Evolutionary conservation across 2,329 filamentous ascomycete species (phyloP), one percentile per base, ranked within the genome.

Genomic region (Kalaharituber pfeilii): DNA sequence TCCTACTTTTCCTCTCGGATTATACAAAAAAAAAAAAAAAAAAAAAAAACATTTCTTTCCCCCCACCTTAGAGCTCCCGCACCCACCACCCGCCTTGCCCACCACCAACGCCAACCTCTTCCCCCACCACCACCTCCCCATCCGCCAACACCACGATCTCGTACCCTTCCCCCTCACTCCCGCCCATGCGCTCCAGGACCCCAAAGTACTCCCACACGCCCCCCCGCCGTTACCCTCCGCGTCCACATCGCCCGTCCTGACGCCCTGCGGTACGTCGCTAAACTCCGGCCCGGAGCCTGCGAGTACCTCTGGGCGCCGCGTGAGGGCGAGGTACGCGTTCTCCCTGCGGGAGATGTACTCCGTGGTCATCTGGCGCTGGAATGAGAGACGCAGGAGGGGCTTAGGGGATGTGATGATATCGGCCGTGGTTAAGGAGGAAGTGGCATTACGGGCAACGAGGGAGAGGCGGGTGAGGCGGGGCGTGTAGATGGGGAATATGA

Each of bases 201-300:
- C 95, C 71, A 82, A 84, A 93, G 80, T 80, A 20, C 76, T 75
- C 8, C 68, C 69, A 27, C 68, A 69, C 55, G 72, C 70, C 59
- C 75, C 68, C 82, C 45, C 13, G 15, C n/a, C 42, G 2, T 47
- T 15, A 13, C 42, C 42, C 25, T 80, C 78, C 42, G 94, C 69
- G 68, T 93, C 82, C 51, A 93, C 75, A 59, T 89, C 81, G 13
- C 78, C 72, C 1, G 83, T 84, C 50, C 84, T 75, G 25, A 93
- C 73, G 0, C 78, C 79, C 55, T 74, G 72, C 5, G 74, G 73
- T 20, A 75, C 75, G 67, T 93, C 84, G 47, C 77, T 78, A 64
- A 86, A 91, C 57, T 81, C 79, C 5, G 84, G 84, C 73, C 42
- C 42, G 11, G 42, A 47, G n/a, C 18, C 13, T 18, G 15, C 15